Base-by-base conservation (phyloP, 257 asterid genomes). In the Forsythia suspensa region DNA sequence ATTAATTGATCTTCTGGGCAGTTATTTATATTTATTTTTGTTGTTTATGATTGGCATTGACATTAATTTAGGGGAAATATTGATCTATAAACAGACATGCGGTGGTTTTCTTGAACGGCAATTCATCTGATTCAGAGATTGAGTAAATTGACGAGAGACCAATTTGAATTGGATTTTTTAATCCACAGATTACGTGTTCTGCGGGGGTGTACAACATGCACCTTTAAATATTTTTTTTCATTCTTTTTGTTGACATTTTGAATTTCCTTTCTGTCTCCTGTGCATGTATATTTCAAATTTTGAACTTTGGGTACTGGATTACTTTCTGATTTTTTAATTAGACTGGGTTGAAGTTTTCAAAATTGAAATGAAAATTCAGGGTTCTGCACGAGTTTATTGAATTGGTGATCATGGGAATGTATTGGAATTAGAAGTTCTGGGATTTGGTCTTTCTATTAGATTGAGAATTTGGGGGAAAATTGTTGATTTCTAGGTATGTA, bases 131-230 rank as follows among this genome's bases (percentile, higher is more conserved):
- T 82, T 75, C 65, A 78, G 81, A 81, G 81, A 82, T 57, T 63
- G 69, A 57, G 76, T 78, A 71, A 67, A 74, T 71, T 78, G 78
- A 41, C 38, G 86, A 71, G 83, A 80, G 85, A 24, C 57, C 51
- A 87, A 70, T 78, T 70, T 76, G 79, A 74, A 73, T 81, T 76
- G 77, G 82, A 74, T 76, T 76, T 63, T 29, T 10, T 29, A 70
- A 70, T 77, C 80, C 86, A 61, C 34, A 66, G 69, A 65, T 84
- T 80, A 83, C 84, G 85, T 44, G 37, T 42, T 75, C 79, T 67
- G 74, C 68, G 16, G 59, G 59, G 59, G 3, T 51, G 59, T 51
- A 51, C 2, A 51, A 77, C 70, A 52, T 51, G 74, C 65, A 74
- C 84, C 72, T 78, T 78, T 63, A 79, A 4, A 24, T 74, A 61